Base-by-base conservation (phyloP, 768 basidiomycete species). In the Boletus barrowsii region DNA sequence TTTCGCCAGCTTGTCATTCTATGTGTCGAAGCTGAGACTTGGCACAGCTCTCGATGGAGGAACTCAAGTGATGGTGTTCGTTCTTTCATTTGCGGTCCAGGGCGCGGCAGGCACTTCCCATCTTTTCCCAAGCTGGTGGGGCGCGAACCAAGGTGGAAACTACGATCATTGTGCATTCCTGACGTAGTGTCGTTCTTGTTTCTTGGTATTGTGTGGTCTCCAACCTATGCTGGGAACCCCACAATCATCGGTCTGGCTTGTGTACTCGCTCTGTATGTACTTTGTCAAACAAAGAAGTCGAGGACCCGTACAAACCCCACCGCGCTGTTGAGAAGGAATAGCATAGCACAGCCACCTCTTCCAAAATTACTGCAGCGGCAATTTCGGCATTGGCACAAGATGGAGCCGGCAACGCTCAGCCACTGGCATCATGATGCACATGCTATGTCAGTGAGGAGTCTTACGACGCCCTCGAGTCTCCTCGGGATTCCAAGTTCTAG, bases 101-200 rank as follows among this genome's bases (percentile, higher is more conserved):
- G 83, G 83, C 20, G 82, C 77, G 4, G 72, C 74, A 13, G 80
- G 82, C 4, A 64, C 67, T 14, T 63, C 79, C 0, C 76, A 81
- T 58, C 62, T 76, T 22, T 83, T 83, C 72, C 79, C 81, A 10
- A 64, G 69, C 58, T 82, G 80, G 82, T 83, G 81, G 82, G 80
- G 79, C 5, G 81, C 80, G 11, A 80, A 83, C 60, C 80, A 83
- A 57, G 66, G 65, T 29, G 80, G 79, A 58, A 71, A 75, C 62
- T 73, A 67, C 29, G 67, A 68, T 20, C 68, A 4, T 32, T 68
- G 68, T 42, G 54, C 62, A 43, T 61, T 41, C 44, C 37, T 69
- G 37, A 58, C 51, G 10, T 65, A 64, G 48, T 39, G 15, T 3
- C 37, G 14, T n/a, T 39, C 37, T 39, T 39, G n/a, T 39, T 15